Evolutionary conservation across 2,329 filamentous ascomycete species (phyloP), one percentile per base, ranked within the genome.

Genomic region (Apiospora aurea): DNA sequence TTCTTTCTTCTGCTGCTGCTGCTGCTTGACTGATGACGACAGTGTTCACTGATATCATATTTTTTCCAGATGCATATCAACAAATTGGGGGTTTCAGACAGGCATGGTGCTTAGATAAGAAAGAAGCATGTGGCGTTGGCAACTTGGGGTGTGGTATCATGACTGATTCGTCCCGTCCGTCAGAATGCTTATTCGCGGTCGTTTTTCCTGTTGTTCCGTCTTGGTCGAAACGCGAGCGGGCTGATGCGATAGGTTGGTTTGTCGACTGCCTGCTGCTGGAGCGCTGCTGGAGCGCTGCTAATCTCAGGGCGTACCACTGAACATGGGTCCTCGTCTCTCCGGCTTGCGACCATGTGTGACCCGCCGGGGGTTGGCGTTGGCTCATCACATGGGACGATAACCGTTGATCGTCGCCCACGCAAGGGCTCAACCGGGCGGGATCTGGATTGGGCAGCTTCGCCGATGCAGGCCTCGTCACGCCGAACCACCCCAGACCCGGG

Each of bases 401-500:
- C 53, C 53, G 53, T 61, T 61, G 29, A 61, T 61, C 53, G 53
- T 61, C 53, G 5, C 34, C 16, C 13, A 38, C 53, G 53, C 57
- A 64, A 64, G 57, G 57, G 57, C 7, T 64, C 34, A 41, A 41
- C 29, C 57, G 34, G 67, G 26, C 44, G 44, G 67, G 67, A 49
- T 34, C 67, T 49, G 67, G 44, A 69, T 69, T 69, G 43, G 67
- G 67, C 26, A 69, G n/a, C 38, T 69, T 34, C 47, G 26, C 67
- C 67, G 67, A 69, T 49, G 67, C 67, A 69, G 67, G 44, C 44
- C 67, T 69, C 67, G 43, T 49, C 43, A 69, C 44, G 44, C 67
- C 47, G 67, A 47, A 49, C 67, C 67, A 64, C 57, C 57, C 57
- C 57, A 64, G 57, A 64, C 57, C 57, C 18, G 57, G 57, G 57